phyloP scores from a whole-genome alignment of 2,329 filamentous ascomycete species.

The Calonectria montana region DNA sequence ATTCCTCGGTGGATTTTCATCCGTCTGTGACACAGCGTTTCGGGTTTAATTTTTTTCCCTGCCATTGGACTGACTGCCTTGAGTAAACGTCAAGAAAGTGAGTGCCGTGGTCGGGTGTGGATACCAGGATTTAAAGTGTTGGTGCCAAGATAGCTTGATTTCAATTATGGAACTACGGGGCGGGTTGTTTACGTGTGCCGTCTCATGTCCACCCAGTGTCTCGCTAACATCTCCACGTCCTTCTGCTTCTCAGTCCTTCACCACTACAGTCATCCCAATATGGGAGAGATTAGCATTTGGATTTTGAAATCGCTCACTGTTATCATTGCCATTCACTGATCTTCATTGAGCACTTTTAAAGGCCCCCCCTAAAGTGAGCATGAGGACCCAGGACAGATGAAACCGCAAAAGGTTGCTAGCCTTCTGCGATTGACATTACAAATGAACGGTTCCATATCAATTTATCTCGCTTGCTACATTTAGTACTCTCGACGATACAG shows the following conservation, averaged over 20 bases:
- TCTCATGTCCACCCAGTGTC: background rate
- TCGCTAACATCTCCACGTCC: background rate
- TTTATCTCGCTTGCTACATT: background rate
- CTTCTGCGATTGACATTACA: background rate
- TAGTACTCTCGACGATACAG: background rate
- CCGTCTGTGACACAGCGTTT: background rate
- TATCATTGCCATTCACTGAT: background rate
- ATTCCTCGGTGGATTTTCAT: background rate
- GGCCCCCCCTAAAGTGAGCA: background rate
- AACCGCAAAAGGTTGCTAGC: background rate
- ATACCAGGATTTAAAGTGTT: slow-evolving; percentile 1
- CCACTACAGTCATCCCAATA: background rate
- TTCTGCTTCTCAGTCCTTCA: background rate
- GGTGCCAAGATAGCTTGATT: slow-evolving; percentile 11
- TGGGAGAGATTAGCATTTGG: background rate
- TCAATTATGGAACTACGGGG: background rate
- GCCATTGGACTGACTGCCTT: background rate
- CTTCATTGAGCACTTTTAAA: background rate
- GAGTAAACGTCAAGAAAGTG: background rate
- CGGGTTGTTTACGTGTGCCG: background rate
- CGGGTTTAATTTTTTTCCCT: background rate
- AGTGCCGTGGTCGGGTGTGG: background rate
- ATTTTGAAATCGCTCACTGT: background rate
- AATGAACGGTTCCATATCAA: background rate
- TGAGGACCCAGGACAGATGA: background rate